Conservation (phyloP, 371 early-diverging fungal species). For the Basidiobolus meristosporus region DNA sequence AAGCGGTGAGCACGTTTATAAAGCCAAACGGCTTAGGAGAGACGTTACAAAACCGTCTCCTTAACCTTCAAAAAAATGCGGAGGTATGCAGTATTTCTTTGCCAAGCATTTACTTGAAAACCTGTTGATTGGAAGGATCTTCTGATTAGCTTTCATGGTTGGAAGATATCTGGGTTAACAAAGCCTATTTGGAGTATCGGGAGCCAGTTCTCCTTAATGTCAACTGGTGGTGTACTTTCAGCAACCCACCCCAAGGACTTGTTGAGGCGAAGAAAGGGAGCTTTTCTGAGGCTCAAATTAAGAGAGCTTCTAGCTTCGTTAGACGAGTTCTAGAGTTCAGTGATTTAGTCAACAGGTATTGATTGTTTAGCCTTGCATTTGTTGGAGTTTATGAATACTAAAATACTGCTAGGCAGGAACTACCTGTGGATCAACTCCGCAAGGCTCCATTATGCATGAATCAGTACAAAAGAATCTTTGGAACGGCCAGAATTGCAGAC, state of each 20-base stretch:
- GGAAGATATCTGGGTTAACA: slow-evolving; percentile 67
- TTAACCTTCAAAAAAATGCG: too few species aligned
- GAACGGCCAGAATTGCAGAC: slow-evolving; percentile 57
- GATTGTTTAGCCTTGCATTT: neutral
- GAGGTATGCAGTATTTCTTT: too few species aligned
- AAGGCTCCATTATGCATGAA: slow-evolving; percentile 75
- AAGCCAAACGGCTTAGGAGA: slow-evolving; percentile 38
- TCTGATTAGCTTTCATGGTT: slow-evolving; percentile 59
- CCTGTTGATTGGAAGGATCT: too few species aligned
- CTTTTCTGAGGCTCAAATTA: slow-evolving; percentile 47
- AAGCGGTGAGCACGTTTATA: slow-evolving; percentile 40
- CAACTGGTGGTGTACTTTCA: slow-evolving; percentile 70
- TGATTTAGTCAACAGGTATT: slow-evolving; percentile 42
- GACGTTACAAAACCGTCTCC: slow-evolving; percentile 51
- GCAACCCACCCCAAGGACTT: slow-evolving; percentile 31
- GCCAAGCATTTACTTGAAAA: too few species aligned
- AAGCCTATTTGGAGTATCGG: slow-evolving; percentile 81
- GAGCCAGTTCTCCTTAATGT: slow-evolving; percentile 65
- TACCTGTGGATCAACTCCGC: slow-evolving; percentile 49
- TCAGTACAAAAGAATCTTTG: slow-evolving; percentile 70
- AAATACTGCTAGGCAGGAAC: slow-evolving; percentile 13
- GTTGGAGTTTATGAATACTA: neutral
- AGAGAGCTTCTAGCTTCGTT: slow-evolving; percentile 55
- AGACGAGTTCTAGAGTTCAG: slow-evolving; percentile 48
- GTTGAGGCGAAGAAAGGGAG: slow-evolving; percentile 21